Conservation (phyloP, 495 filamentous ascomycete species). For the Xylaria castorea region DNA sequence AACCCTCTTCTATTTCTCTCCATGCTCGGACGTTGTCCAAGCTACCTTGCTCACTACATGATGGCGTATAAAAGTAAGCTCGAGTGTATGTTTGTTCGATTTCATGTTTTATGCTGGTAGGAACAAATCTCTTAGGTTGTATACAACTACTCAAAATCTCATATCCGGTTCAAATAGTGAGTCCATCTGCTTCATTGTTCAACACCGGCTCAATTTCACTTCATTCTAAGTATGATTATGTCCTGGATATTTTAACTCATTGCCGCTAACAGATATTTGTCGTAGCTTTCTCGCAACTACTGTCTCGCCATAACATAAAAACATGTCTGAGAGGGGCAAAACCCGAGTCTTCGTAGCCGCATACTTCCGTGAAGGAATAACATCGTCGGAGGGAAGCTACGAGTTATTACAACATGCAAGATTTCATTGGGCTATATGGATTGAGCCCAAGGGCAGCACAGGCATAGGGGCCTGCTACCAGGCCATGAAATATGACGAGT, state of each 20-base stretch:
- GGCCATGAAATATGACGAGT: neutral
- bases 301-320: neutral
- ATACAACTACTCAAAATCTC: neutral
- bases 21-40: neutral
- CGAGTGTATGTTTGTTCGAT: neutral
- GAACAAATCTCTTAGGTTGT: neutral
- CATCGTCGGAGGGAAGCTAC: neutral
- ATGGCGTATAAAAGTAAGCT: neutral
- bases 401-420: neutral
- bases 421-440: slow-evolving; percentile 18
- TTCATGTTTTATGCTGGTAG: neutral
- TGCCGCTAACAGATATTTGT: neutral
- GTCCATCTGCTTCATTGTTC: neutral
- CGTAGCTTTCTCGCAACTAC: neutral
- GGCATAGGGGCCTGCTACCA: neutral
- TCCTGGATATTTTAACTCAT: neutral
- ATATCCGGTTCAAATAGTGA: neutral
- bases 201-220: neutral
- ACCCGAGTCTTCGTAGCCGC: slow-evolving; percentile 5
- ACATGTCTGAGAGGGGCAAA: neutral
- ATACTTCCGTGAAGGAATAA: slow-evolving; percentile 12
- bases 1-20: neutral
- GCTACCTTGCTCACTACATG: neutral
- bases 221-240: neutral
- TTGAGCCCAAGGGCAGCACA: neutral